phyloP scores from a whole-genome alignment of 192 early-diverging fungal species.

The Gryganskiella cystojenkinii region DNA sequence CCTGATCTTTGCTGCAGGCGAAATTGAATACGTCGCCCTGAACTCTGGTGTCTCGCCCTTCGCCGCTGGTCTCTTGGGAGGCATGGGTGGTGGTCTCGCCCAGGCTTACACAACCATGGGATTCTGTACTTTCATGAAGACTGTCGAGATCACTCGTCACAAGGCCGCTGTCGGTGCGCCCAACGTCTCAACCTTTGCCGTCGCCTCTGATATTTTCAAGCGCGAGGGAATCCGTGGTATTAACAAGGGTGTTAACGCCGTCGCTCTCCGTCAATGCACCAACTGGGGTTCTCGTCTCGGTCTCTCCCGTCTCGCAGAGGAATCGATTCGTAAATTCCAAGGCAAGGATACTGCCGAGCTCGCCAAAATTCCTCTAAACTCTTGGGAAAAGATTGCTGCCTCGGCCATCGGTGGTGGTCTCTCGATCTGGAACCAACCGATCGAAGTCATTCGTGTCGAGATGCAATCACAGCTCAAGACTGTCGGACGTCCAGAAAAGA shows the following conservation, averaged over 20 bases:
- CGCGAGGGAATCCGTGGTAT: slow-evolving; percentile 95
- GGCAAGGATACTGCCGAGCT: slow-evolving; percentile 53
- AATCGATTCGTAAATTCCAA: slow-evolving; percentile 68
- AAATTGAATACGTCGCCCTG: slow-evolving; percentile 65
- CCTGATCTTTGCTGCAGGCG: slow-evolving; percentile 69
- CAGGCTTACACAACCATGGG: slow-evolving; percentile 99
- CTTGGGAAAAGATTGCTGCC: slow-evolving; percentile 75
- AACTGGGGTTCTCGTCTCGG: slow-evolving; percentile 99
- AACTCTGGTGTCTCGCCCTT: slow-evolving; percentile 66
- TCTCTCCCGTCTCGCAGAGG: slow-evolving; percentile 81
- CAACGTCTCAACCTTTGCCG: slow-evolving; percentile 78
- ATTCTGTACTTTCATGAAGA: slow-evolving; percentile 99
- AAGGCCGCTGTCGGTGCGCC: slow-evolving; percentile 74
- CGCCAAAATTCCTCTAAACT: slow-evolving; percentile 53
- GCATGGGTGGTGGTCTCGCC: slow-evolving; percentile 94
- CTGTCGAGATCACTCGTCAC: slow-evolving; percentile 97
- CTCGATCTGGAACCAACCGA: slow-evolving; percentile 98
- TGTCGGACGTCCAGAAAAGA: slow-evolving; percentile 88
- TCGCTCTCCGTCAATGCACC: slow-evolving; percentile 95
- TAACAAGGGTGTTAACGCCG: slow-evolving; percentile 99
- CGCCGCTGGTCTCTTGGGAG: slow-evolving; percentile 88
- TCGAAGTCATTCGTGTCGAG: slow-evolving; percentile 98
- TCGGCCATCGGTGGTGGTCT: slow-evolving; percentile 91
- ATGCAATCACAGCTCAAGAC: slow-evolving; percentile 97
- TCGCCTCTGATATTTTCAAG: slow-evolving; percentile 91